Evolutionary conservation across 1,139 yeast genomes (phyloP).

Genomic region (Blastobotrys niveus): DNA sequence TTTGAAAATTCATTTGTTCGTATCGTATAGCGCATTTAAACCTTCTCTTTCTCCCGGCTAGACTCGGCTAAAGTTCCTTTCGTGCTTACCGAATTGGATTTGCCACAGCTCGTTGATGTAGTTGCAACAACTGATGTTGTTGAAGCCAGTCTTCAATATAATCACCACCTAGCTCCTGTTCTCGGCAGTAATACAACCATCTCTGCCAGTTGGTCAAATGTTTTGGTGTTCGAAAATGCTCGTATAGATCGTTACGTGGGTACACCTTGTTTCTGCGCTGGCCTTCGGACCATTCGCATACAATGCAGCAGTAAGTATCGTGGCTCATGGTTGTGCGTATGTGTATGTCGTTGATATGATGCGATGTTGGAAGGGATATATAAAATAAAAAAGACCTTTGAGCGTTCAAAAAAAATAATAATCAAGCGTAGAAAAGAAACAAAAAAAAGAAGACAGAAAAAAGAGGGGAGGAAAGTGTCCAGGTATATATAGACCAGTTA

Average conservation of each 20-base stretch:
- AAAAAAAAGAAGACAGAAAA: background rate
- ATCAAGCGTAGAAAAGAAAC: background rate
- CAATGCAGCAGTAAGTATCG: conserved; percentile 16
- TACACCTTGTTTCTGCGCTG: conserved; percentile 15
- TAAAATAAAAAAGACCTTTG: background rate
- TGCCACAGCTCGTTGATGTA: conserved; percentile 24
- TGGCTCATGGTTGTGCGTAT: background rate
- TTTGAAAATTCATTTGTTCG: too few species aligned
- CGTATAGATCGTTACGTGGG: conserved; percentile 20
- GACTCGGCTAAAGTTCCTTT: too few species aligned
- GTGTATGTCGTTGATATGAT: background rate
- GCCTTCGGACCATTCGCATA: conserved; percentile 30
- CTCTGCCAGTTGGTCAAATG: conserved; percentile 27
- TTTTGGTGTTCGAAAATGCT: conserved; percentile 26
- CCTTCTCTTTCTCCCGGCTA: too few species aligned
- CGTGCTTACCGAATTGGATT: conserved; percentile 12
- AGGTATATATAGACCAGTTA: background rate
- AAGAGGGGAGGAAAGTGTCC: background rate
- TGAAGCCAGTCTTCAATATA: conserved; percentile 31
- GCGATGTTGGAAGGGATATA: background rate
- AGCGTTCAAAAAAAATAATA: background rate
- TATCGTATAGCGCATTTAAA: too few species aligned
- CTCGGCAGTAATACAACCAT: conserved; percentile 28
- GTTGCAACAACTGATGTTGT: conserved; percentile 24
- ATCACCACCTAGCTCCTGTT: conserved; percentile 28